phyloP scores from a whole-genome alignment of 164 flowering plant species.

The Vitis rotundifolia region DNA sequence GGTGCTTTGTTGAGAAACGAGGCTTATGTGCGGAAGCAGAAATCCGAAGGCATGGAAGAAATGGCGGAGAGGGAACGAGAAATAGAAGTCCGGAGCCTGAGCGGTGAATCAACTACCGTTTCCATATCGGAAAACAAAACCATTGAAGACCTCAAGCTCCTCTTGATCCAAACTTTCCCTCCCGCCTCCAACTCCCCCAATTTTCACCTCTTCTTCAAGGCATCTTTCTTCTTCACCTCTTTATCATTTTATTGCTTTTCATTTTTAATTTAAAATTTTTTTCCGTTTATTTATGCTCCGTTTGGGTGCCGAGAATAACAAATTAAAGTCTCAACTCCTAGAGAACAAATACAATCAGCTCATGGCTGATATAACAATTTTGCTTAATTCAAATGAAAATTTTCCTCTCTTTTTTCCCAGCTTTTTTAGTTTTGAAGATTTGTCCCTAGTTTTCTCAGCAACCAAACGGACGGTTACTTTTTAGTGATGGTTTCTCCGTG shows the following conservation, averaged over 20 bases:
- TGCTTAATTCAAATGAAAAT: too few relatives aligned
- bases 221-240: slow-evolving; percentile 9
- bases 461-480: too few relatives aligned
- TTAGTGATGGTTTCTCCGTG: too few relatives aligned
- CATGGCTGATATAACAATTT: too few relatives aligned
- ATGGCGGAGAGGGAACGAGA: slow-evolving; percentile 34
- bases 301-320: too few relatives aligned
- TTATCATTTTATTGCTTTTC: neutral
- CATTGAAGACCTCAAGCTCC: slow-evolving; percentile 53
- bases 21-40: neutral
- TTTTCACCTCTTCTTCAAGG: slow-evolving; percentile 86
- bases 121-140: slow-evolving; percentile 35
- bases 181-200: slow-evolving; percentile 55
- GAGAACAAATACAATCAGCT: too few relatives aligned
- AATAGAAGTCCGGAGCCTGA: slow-evolving; percentile 60
- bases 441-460: too few relatives aligned
- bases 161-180: slow-evolving; percentile 49
- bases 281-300: too few relatives aligned
- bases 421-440: too few relatives aligned
- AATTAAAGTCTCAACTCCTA: too few relatives aligned
- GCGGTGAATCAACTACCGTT: slow-evolving; percentile 56
- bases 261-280: neutral
- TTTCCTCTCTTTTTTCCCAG: too few relatives aligned
- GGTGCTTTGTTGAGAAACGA: too few relatives aligned
- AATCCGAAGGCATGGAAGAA: neutral